Evolutionary conservation across 257 asterid genomes (phyloP).

Genomic region (Solanum sparsipilum): DNA sequence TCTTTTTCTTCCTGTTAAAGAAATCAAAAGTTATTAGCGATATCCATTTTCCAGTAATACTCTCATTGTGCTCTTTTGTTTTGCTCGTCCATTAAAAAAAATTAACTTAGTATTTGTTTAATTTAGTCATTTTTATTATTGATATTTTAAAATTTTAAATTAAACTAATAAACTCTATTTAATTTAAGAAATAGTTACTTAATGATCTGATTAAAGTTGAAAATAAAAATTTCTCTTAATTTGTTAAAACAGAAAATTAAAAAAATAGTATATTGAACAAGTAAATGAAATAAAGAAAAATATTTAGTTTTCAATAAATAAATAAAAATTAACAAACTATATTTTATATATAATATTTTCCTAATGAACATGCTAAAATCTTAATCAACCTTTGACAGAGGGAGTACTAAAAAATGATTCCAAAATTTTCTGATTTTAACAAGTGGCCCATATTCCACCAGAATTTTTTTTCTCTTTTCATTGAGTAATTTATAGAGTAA

Average conservation of each 20-base stretch:
- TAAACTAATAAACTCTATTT: neutral
- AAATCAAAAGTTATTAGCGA: neutral
- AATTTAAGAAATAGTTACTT: no score
- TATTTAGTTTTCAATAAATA: no score
- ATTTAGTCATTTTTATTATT: no score
- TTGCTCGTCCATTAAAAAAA: no score
- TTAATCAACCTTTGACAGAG: neutral
- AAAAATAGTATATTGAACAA: no score
- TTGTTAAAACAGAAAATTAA: no score
- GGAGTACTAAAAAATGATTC: neutral
- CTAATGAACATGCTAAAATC: neutral
- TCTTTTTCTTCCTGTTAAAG: neutral
- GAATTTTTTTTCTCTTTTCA: neutral
- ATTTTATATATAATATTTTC: neutral
- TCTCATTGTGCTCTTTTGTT: no score
- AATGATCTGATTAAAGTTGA: no score
- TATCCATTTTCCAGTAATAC: neutral
- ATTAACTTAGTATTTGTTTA: no score
- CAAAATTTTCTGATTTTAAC: neutral
- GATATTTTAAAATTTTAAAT: neutral
- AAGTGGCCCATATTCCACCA: neutral
- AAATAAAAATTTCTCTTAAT: no score
- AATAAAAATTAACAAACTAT: no score
- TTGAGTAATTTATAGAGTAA: neutral
- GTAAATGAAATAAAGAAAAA: no score